Base-by-base conservation (phyloP, 768 basidiomycete genomes). In the Hebeloma cylindrosporum region DNA sequence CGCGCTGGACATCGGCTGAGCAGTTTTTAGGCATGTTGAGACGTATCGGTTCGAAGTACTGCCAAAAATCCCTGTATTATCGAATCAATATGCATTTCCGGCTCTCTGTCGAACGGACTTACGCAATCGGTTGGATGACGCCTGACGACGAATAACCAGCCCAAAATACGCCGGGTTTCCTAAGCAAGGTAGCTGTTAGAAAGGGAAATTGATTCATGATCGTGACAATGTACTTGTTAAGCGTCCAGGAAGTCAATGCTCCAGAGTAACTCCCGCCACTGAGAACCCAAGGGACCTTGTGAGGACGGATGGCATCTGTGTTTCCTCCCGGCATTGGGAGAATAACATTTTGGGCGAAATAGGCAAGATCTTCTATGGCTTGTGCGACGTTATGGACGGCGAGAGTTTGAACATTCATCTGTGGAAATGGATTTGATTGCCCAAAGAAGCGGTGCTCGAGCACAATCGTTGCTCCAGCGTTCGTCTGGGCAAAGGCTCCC, bases 381-480 rank as follows among this genome's bases (percentile, higher is more conserved):
- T 88, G 85, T 56, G 84, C 79, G 28, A 88, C 72, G 1, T 82
- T 86, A 54, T 80, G 81, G 9, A 77, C 53, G 30, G 65, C 61
- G 33, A 88, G 63, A 55, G 79, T 84, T 53, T 73, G 60, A 20
- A 73, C 74, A 21, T 69, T 75, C 17, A 88, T 72, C 59, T 85
- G 71, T 13, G 73, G 66, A 40, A 71, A 73, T 3, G 85, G 85
- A 57, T 85, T 88, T 43, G 83, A 86, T 13, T 75, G 62, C 5
- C 85, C 85, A 46, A 79, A 87, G 70, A 82, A 88, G 14, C 86
- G 74, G 57, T 88, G 86, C 54, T 88, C 85, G 13, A 86, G 48
- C 21, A 86, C 64, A 48, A 87, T 66, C 5, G 75, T 73, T 7
- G 78, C 77, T 20, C 80, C 85, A 28, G 74, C 74, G 41, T 83